Percentiles rank a stretch among this genome's conserved stretches.
These are phyloP conservation scores for Solanum bukasovii DNA, from an alignment of 257 asterid species.

Conservation along the genomic window DNA sequence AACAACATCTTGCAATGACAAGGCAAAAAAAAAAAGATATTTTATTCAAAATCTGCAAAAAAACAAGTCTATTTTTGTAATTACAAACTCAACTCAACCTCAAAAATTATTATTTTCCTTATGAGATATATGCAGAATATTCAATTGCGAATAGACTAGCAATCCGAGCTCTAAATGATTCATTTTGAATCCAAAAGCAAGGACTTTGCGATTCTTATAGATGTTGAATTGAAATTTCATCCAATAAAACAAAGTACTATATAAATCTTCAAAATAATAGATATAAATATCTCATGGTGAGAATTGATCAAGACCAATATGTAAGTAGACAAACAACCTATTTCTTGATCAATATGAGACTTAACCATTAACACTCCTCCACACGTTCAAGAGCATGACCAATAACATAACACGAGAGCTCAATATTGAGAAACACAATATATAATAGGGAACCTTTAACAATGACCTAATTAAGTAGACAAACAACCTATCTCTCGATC, in stretches of 20 bases:
- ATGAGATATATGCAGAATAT: background rate
- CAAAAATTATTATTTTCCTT: no score
- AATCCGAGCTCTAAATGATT: background rate
- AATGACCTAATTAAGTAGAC: no score
- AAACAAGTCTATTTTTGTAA: no score
- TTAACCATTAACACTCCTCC: background rate
- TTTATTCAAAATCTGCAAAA: no score
- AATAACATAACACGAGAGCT: background rate
- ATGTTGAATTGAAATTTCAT: background rate
- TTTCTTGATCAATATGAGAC: background rate
- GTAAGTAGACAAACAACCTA: background rate
- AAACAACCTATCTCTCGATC: no score
- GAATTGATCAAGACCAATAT: background rate
- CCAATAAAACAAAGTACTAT: background rate
- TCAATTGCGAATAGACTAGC: background rate
- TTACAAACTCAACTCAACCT: background rate
- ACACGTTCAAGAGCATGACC: background rate
- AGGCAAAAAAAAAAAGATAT: background rate
- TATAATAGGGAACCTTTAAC: no score
- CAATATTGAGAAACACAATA: background rate
- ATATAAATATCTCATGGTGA: background rate
- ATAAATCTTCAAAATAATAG: background rate
- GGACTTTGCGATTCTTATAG: background rate
- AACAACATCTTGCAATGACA: background rate
- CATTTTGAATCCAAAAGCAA: background rate